These are phyloP conservation scores for Ceratobasidium sp. DNA, from an alignment of 1,284 basidiomycete genomes.

Conservation along the genomic window DNA sequence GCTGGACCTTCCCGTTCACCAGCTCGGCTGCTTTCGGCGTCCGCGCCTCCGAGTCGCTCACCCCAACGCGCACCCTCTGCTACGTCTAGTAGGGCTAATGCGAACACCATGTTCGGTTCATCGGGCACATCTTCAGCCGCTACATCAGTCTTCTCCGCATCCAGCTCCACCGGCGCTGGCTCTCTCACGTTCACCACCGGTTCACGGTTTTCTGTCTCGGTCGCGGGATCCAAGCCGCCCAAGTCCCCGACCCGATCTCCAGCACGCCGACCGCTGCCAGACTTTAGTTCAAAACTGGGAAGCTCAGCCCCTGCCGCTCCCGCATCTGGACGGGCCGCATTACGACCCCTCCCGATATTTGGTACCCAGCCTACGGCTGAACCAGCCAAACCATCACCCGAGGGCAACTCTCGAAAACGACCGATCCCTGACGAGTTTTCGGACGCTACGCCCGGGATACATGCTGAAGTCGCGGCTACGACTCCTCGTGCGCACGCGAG, in stretches of 20 bases:
- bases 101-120: slow-evolving; percentile 19
- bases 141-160: slow-evolving; percentile 27
- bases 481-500: slow-evolving; percentile 28
- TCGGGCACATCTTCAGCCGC: slow-evolving; percentile 12
- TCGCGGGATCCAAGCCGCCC: not conserved
- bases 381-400: slow-evolving; percentile 14
- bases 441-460: slow-evolving; percentile 19
- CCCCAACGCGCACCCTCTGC: not conserved
- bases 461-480: slow-evolving; percentile 24
- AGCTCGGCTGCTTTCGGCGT: not conserved
- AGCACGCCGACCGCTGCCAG: slow-evolving; percentile 18
- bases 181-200: slow-evolving; percentile 9
- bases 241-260: slow-evolving; percentile 20
- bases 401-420: slow-evolving; percentile 23
- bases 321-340: slow-evolving; percentile 19
- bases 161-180: slow-evolving; percentile 9
- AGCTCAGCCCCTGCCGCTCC: not conserved
- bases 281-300: slow-evolving; percentile 27
- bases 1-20: slow-evolving; percentile 15
- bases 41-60: not conserved
- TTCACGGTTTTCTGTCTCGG: slow-evolving; percentile 11
- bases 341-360: slow-evolving; percentile 36
- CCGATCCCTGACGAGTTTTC: slow-evolving; percentile 41
- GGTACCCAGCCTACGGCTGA: slow-evolving; percentile 17
- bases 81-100: not conserved